phyloP scores from a whole-genome alignment of 2,329 filamentous ascomycete genomes.

The Rutstroemia sp. region DNA sequence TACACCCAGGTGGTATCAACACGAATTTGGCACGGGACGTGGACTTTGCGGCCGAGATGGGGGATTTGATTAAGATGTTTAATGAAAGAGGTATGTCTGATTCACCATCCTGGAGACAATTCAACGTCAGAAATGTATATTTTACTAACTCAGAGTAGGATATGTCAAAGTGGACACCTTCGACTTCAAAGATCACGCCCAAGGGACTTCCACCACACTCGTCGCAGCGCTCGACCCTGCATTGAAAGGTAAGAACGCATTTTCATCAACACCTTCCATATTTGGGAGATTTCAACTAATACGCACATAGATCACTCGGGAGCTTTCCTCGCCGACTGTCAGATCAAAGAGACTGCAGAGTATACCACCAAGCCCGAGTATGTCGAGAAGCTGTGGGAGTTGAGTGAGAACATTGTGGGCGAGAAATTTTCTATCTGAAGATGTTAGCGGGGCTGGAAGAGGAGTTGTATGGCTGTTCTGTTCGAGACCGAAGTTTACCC shows the following conservation, averaged over 20 bases:
- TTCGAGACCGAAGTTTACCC: too few relatives aligned
- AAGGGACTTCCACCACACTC: slow-evolving; percentile 1
- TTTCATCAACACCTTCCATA: neutral
- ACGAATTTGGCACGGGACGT: neutral
- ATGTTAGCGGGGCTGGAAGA: too few relatives aligned
- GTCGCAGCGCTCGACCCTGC: slow-evolving; percentile 4
- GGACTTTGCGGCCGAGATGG: neutral
- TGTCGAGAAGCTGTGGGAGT: slow-evolving; percentile 10
- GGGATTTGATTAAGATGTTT: neutral
- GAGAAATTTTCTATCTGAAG: slow-evolving; percentile 9
- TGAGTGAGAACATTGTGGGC: slow-evolving; percentile 14
- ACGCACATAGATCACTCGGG: neutral
- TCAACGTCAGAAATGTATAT: neutral
- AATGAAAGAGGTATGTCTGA: neutral
- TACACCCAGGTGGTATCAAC: slow-evolving; percentile 25
- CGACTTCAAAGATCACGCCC: neutral
- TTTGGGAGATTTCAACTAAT: neutral
- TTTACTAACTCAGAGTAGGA: neutral
- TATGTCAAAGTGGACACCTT: neutral
- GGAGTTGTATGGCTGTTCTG: too few relatives aligned
- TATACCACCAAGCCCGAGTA: neutral
- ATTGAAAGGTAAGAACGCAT: neutral
- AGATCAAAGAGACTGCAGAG: neutral
- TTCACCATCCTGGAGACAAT: neutral
- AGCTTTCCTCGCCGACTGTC: slow-evolving; percentile 10